Evolutionary conservation across 2,329 filamentous ascomycete genomes (phyloP), one percentile per base, ranked within the genome.

Genomic region (Colletotrichum sublineola): DNA sequence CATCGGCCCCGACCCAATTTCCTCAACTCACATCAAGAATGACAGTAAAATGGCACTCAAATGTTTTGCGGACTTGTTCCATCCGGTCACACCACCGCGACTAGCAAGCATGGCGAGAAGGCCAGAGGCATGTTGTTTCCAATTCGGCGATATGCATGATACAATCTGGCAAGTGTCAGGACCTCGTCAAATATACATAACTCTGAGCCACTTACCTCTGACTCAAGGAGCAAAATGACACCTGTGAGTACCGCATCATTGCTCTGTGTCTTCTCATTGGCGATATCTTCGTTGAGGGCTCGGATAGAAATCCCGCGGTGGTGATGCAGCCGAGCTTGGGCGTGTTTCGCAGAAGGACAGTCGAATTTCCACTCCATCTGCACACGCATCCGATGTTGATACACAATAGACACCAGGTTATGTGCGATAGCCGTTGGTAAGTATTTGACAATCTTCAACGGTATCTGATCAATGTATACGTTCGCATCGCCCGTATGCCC

Each of bases 391-490:
- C 68, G 60, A 40, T 74, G 71, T 33, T 70, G 70, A 12, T 71
- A 70, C 8, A 63, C 67, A 0, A 74, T 57, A 3, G 61, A 58
- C 6, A 74, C 73, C 48, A 74, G 15, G 18, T 69, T 64, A 44
- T 74, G 73, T 3, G 65, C 63, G 12, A 66, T 74, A 1, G 67
- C 44, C 2, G 55, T 65, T 18, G 73, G 65, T 29, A 73, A 24
- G 20, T 48, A 60, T 20, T 61, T 60, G 20, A 74, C 55, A 2
- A 67, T 24, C 8, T 60, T 60, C 5, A 80, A 69, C 42, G 71
- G 76, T 12, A 81, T 63, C 63, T 79, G 75, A n/a, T 79, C 78
- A 9, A 80, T 79, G 5, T 73, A 74, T 0, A 63, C 58, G 29
- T 74, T 71, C 7, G 68, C 73, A n/a, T 46, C 40, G 31, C 75